Evolutionary conservation across 2,329 filamentous ascomycete species (phyloP).

Genomic region (Neonectria ditissima): DNA sequence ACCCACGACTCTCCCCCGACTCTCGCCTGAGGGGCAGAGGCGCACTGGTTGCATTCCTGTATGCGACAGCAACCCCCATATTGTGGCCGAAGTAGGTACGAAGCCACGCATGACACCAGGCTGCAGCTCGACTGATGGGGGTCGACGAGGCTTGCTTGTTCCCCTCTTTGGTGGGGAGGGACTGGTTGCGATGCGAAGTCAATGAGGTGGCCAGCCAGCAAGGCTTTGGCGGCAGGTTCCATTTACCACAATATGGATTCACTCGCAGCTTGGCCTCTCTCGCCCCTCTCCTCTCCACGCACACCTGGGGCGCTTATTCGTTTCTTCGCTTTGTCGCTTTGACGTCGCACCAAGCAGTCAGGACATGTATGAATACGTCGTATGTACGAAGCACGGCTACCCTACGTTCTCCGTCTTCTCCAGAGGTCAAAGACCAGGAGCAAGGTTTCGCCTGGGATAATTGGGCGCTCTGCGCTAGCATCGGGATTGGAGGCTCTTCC

Average conservation of each 20-base stretch:
- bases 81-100: conserved; percentile 25
- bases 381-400: conserved; percentile 1
- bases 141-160: conserved; percentile 1
- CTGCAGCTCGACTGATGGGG: conserved; percentile 20
- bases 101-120: conserved; percentile 15
- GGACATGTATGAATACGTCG: not conserved
- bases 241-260: conserved; percentile 9
- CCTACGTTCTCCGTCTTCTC: conserved; percentile 12
- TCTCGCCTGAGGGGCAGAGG: not conserved
- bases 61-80: conserved; percentile 15
- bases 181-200: not conserved
- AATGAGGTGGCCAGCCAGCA: conserved; percentile 9
- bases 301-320: not conserved
- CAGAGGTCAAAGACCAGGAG: not conserved
- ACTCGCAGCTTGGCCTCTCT: not conserved
- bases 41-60: conserved; percentile 19
- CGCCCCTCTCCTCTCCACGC: not conserved
- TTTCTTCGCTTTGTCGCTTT: not conserved
- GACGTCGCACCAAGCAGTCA: not conserved
- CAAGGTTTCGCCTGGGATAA: conserved; percentile 7
- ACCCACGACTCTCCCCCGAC: not conserved
- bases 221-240: not conserved
- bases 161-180: conserved; percentile 7
- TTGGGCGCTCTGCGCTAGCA: not conserved
- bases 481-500: not conserved